phyloP scores from a whole-genome alignment of 371 early-diverging fungal species.

The Massospora cicadina region DNA sequence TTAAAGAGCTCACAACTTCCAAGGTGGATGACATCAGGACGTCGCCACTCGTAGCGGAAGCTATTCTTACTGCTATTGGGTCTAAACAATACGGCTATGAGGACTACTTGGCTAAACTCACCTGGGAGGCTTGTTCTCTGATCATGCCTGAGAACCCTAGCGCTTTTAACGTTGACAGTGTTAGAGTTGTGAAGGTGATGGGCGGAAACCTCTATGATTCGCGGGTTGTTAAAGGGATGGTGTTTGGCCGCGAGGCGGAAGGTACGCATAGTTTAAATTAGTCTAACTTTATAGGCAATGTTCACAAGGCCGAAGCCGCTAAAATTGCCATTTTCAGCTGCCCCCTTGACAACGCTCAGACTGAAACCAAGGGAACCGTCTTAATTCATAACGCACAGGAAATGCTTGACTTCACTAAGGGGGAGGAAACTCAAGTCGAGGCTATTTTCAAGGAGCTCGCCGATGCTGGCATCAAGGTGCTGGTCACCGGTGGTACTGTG shows the following conservation, averaged over 20 bases:
- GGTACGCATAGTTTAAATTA: slow-evolving; percentile 23
- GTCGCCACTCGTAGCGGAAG: slow-evolving; percentile 42
- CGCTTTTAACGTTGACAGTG: slow-evolving; percentile 85
- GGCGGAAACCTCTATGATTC: slow-evolving; percentile 89
- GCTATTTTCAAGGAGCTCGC: slow-evolving; percentile 68
- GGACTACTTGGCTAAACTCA: slow-evolving; percentile 60
- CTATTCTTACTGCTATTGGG: slow-evolving; percentile 56
- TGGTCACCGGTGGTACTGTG: slow-evolving; percentile 74
- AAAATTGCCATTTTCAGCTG: slow-evolving; percentile 96
- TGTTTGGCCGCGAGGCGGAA: slow-evolving; percentile 91
- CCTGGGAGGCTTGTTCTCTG: slow-evolving; percentile 67
- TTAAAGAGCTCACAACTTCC: slow-evolving; percentile 43
- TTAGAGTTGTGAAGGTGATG: slow-evolving; percentile 94
- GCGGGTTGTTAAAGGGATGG: slow-evolving; percentile 92
- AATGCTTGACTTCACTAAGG: slow-evolving; percentile 91
- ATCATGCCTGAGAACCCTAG: slow-evolving; percentile 78
- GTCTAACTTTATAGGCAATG: slow-evolving; percentile 11
- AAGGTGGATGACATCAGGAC: slow-evolving; percentile 33
- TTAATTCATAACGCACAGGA: slow-evolving; percentile 92
- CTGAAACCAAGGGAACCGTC: slow-evolving; percentile 99
- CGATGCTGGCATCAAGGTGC: slow-evolving; percentile 82
- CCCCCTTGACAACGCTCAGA: slow-evolving; percentile 85
- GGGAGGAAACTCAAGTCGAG: slow-evolving; percentile 70
- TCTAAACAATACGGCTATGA: slow-evolving; percentile 93
- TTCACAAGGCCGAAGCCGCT: slow-evolving; percentile 53